Base-by-base conservation (phyloP, 1,284 basidiomycete genomes). In the Waitea zeae region DNA sequence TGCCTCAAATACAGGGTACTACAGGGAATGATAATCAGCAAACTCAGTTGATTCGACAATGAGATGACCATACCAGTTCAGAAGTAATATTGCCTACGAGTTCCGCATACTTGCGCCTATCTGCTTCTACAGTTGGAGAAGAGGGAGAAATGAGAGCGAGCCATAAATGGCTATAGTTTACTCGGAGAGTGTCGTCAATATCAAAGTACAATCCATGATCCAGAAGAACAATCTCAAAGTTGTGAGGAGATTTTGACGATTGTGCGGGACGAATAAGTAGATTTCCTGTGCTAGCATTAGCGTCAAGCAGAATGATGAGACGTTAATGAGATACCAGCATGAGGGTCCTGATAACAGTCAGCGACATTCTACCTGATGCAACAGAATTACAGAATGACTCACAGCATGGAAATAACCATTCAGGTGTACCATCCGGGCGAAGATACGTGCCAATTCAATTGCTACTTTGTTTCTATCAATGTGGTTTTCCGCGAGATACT, bases 391-490 rank as follows among this genome's bases (percentile, higher is more conserved):
- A 35, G 22, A 14, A 17, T 33, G 15, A 56, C 73, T 49, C 47
- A 80, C 82, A 20, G 73, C 83, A 57, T 86, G 81, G 51, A 87
- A 86, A 68, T 75, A 90, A 24, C 93, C 93, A 51, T 96, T 87
- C 27, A 96, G 53, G 49, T 97, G 96, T 14, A 98, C 87, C 95
- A 98, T 98, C 49, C 78, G 80, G 33, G 77, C 82, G 49, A 97
- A 97, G 49, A 93, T 87, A 41, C 78, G 60, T 4, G 80, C 71
- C n/a, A 93, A 60, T 54, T 96, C 90, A 41, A 95, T 61, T 2
- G 87, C 79, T 29, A 96, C 90, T 49, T 81, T 80, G 49, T 96
- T 99, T 36, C 93, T 68, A 54, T 99, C 89, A 45, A 99, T 97
- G 36, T 74, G 64, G 44, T 89, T 68, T 30, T 75, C 57, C 22